Base-by-base conservation (phyloP, 2,329 filamentous ascomycete species). In the Xylariales sp. region DNA sequence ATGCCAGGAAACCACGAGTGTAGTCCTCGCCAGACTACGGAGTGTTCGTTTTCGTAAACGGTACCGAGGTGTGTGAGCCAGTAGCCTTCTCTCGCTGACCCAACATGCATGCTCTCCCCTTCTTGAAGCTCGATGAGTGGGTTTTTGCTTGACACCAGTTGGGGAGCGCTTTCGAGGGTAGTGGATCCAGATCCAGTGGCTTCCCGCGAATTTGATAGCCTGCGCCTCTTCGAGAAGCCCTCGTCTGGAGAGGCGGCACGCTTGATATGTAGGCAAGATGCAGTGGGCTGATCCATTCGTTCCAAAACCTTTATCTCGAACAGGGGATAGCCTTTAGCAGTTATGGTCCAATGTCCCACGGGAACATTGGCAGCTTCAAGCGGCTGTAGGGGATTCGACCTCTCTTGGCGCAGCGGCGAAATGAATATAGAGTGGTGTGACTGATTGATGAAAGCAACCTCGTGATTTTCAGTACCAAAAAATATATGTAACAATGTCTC, bases 31-130 rank as follows among this genome's bases (percentile, higher is more conserved):
- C 54, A 64, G 9, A 46, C 36, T 2, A 28, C 3, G 2, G 46
- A 41, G 5, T 28, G 32, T 12, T 7, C 3, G 4, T 46, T 30
- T 6, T 54, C 48, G 30, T 39, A 18, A 5, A 64, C 53, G 5
- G 62, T 64, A 2, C 34, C 30, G 6, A 58, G 54, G 30, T 39
- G 62, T 8, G 32, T 59, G 23, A 63, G 53, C 55, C 55, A 54
- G 23, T 64, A 59, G 5, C 53, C n/a, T 56, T 16, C 23, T 16
- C 43, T 18, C 10, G 10, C 58, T n/a, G 18, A 30, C 16, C 48
- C 56, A 30, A 60, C 23, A 45, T 4, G 34, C 8, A 54, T 54
- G 8, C 5, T n/a, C 18, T 36, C 36, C n/a, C 53, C 61, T 16
- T 45, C 8, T 4, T 57, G 9, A 1, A 63, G 61, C 18, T 50